A percentile compares a stretch with the other conserved stretches of the same genome.
phyloP scores from a whole-genome alignment of 257 asterid genomes.

The Paraleonurus japonicus region DNA sequence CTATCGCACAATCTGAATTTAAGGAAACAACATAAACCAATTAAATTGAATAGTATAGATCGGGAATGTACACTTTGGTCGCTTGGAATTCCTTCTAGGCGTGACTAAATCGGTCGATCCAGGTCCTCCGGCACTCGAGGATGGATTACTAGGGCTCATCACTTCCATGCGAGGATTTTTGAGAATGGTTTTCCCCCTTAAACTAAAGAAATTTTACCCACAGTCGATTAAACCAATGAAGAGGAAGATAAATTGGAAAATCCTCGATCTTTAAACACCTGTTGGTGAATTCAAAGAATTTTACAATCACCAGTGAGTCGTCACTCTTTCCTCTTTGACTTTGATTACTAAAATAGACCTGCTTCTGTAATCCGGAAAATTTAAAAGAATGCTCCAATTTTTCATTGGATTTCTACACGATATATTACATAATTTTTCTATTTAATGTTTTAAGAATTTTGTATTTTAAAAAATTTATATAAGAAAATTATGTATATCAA shows the following conservation, averaged over 20 bases:
- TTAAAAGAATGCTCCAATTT: too few species aligned
- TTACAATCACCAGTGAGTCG: neutral
- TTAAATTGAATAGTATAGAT: neutral
- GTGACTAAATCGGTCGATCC: slow-evolving; percentile 58
- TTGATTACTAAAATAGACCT: neutral
- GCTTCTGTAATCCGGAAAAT: too few species aligned
- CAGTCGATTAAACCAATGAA: neutral
- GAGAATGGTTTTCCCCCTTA: neutral
- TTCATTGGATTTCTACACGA: too few species aligned
- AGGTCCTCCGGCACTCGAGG: slow-evolving; percentile 54
- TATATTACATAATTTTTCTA: too few species aligned
- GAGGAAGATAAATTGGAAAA: neutral
- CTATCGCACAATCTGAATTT: neutral
- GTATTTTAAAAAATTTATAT: too few species aligned
- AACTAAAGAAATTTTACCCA: neutral
- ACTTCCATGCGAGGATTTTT: neutral
- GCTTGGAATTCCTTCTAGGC: slow-evolving; percentile 58
- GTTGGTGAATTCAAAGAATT: neutral
- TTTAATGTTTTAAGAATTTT: too few species aligned
- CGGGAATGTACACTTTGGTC: slow-evolving; percentile 59
- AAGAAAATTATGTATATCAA: too few species aligned
- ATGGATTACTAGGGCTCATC: slow-evolving; percentile 54
- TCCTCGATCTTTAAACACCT: neutral
- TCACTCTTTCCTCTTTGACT: neutral
- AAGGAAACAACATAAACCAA: neutral